phyloP scores from a whole-genome alignment of 257 asterid genomes.

The Ilex asprella region DNA sequence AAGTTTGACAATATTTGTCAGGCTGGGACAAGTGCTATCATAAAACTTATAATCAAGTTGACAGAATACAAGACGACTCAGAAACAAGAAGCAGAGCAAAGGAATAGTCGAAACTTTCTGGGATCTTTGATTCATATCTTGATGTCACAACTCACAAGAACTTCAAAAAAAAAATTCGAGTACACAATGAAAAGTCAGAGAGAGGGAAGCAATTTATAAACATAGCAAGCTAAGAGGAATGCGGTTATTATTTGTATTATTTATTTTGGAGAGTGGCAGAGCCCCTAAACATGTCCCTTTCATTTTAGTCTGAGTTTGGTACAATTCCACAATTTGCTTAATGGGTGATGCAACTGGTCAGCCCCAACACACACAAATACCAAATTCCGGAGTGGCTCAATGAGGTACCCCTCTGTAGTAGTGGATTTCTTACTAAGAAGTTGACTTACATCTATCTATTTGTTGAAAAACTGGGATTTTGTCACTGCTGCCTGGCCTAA shows the following conservation, averaged over 20 bases:
- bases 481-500: too few relatives aligned
- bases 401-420: background rate
- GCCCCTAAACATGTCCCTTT: constrained; percentile 30
- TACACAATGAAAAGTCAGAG: background rate
- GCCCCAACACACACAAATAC: background rate
- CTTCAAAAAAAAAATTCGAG: background rate
- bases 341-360: constrained; percentile 5
- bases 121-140: constrained; percentile 16
- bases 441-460: too few relatives aligned
- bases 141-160: background rate
- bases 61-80: constrained; percentile 23
- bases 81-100: constrained; percentile 27
- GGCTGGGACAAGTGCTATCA: constrained; percentile 48
- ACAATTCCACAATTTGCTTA: constrained; percentile 18
- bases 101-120: constrained; percentile 4
- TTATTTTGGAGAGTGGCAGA: constrained; percentile 18
- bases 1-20: constrained; percentile 36
- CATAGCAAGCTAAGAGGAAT: background rate
- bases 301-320: constrained; percentile 24
- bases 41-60: constrained; percentile 57
- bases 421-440: too few relatives aligned
- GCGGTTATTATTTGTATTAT: constrained; percentile 1
- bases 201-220: constrained; percentile 29
- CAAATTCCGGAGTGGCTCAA: constrained; percentile 9
- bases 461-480: too few relatives aligned